These are phyloP conservation scores for Penicillium lagena DNA, from an alignment of 495 filamentous ascomycete genomes.

Conservation along the genomic window DNA sequence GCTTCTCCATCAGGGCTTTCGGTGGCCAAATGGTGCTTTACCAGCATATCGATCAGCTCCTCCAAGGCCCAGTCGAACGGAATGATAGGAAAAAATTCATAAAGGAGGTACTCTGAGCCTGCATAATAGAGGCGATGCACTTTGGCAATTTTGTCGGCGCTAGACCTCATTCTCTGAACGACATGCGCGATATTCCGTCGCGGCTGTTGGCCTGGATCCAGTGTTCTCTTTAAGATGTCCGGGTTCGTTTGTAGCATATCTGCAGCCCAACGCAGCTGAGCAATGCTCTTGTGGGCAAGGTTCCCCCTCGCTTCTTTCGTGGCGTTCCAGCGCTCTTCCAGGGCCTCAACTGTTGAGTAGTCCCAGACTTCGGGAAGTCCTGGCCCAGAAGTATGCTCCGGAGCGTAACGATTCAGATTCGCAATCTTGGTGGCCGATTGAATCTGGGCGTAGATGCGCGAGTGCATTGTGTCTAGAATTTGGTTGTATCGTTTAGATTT, in stretches of 20 bases:
- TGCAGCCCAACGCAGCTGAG: conserved; percentile 6
- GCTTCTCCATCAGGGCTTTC: background rate
- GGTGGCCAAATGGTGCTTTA: conserved; percentile 1
- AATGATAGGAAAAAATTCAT: conserved; percentile 6
- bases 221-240: conserved; percentile 15
- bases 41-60: conserved; percentile 5
- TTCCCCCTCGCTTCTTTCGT: conserved; percentile 3
- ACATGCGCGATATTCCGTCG: conserved; percentile 13
- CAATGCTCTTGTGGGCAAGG: background rate
- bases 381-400: no score
- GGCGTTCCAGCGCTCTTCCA: conserved; percentile 2
- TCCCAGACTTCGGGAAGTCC: background rate
- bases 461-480: background rate
- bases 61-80: conserved; percentile 9
- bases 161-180: conserved; percentile 1
- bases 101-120: conserved; percentile 1
- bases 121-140: background rate
- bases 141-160: background rate
- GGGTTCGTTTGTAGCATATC: conserved; percentile 14
- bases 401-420: no score
- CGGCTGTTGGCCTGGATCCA: conserved; percentile 10
- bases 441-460: background rate
- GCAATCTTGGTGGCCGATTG: no score
- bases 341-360: conserved; percentile 1
- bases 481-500: background rate